phyloP scores from a whole-genome alignment of 192 early-diverging fungal genomes.

The Tieghemiomyces parasiticus region DNA sequence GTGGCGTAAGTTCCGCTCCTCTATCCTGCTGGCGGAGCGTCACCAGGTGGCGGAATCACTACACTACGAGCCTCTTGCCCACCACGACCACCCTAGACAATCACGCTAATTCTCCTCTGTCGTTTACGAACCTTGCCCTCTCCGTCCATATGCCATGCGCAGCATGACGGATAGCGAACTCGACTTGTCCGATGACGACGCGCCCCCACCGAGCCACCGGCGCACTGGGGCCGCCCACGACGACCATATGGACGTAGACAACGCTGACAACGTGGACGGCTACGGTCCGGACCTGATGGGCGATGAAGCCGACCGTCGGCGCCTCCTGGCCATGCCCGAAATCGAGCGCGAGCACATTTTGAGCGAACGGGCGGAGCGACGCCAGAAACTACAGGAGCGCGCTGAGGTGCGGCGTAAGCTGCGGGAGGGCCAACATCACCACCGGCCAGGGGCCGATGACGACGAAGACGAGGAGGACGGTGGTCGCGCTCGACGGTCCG shows the following conservation, averaged over 20 bases:
- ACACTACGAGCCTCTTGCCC: too few relatives aligned
- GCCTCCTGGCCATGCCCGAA: constrained; percentile 45
- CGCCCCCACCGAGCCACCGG: too few relatives aligned
- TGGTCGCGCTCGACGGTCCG: not conserved
- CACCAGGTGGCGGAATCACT: too few relatives aligned
- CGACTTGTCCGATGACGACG: constrained; percentile 17
- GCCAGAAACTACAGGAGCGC: constrained; percentile 25
- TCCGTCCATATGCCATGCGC: too few relatives aligned
- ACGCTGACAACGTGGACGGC: constrained; percentile 37
- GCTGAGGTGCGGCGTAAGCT: constrained; percentile 24
- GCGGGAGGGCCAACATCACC: constrained; percentile 13
- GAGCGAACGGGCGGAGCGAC: constrained; percentile 52
- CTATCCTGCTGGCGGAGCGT: too few relatives aligned
- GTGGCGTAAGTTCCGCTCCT: too few relatives aligned
- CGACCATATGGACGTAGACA: constrained; percentile 21
- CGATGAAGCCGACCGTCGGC: constrained; percentile 42
- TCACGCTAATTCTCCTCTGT: too few relatives aligned
- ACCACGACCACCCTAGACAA: too few relatives aligned
- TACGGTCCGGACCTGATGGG: constrained; percentile 64
- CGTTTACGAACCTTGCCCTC: too few relatives aligned
- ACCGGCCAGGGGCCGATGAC: not conserved
- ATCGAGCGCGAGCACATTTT: constrained; percentile 65
- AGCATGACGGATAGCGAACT: too few relatives aligned
- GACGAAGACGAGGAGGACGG: constrained; percentile 10
- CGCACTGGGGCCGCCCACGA: too few relatives aligned